phyloP scores from a whole-genome alignment of 352 stramenopile genomes.

The Globisporangium spinosum region DNA sequence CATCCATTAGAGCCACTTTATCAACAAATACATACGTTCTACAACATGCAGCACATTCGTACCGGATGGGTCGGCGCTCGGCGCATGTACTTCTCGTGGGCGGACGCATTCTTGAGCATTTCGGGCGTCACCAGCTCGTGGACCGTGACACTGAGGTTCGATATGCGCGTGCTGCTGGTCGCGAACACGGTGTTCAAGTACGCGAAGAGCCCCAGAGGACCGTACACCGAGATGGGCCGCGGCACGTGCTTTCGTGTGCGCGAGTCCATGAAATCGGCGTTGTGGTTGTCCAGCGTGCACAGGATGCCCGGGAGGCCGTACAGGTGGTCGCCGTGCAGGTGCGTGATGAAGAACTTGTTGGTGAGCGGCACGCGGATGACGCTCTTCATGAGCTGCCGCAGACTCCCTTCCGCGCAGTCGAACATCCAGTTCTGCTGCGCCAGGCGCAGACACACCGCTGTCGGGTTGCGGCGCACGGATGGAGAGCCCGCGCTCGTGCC shows the following conservation, averaged over 20 bases:
- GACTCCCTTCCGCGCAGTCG: constrained; percentile 80
- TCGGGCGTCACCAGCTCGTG: constrained; percentile 66
- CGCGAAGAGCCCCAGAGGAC: constrained; percentile 66
- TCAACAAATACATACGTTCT: not conserved
- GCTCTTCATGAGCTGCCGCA: constrained; percentile 81
- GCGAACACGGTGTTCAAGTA: constrained; percentile 75
- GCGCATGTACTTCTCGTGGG: constrained; percentile 61
- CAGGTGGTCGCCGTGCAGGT: constrained; percentile 85
- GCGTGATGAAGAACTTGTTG: constrained; percentile 84
- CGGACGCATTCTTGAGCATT: constrained; percentile 40
- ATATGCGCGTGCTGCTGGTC: constrained; percentile 59
- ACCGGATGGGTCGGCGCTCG: constrained; percentile 59
- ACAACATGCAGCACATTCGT: constrained; percentile 8
- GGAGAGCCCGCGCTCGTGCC: constrained; percentile 78
- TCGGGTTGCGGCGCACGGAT: constrained; percentile 61
- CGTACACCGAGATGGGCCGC: constrained; percentile 70
- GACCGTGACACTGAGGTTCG: constrained; percentile 67
- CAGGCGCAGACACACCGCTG: constrained; percentile 52
- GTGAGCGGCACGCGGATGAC: constrained; percentile 64
- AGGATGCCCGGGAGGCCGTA: constrained; percentile 81
- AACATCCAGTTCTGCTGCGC: constrained; percentile 85
- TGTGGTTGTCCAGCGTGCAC: constrained; percentile 83
- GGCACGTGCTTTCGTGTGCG: constrained; percentile 42
- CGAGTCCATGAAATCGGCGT: constrained; percentile 51
- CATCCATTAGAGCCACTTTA: not conserved